These are phyloP conservation scores for Cyclotella atomus DNA, from an alignment of 108 stramenopile genomes.

Conservation along the genomic window DNA sequence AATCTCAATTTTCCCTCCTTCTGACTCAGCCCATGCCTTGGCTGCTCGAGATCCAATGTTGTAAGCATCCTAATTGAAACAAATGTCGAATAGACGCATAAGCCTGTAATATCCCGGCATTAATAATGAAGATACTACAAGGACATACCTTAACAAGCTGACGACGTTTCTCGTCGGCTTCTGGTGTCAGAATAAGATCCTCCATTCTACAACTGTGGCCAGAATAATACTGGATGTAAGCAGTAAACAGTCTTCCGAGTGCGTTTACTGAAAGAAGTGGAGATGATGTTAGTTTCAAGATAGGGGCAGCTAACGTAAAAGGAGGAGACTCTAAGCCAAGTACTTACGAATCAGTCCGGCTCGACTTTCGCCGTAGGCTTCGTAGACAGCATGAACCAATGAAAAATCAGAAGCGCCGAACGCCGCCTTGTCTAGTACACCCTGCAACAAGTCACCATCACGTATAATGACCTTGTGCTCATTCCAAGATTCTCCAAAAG, in stretches of 20 bases:
- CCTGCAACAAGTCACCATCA: conserved; percentile 91
- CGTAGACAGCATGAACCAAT: conserved; percentile 96
- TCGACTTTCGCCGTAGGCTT: conserved; percentile 93
- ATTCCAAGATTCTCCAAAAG: conserved; percentile 86
- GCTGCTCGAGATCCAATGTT: conserved; percentile 83
- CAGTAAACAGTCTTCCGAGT: conserved; percentile 95
- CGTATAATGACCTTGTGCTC: conserved; percentile 94
- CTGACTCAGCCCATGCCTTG: conserved; percentile 93
- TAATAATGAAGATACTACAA: neutral
- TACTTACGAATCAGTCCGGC: conserved; percentile 75
- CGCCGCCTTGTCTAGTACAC: conserved; percentile 97
- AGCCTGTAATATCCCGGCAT: neutral
- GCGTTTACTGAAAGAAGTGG: conserved; percentile 67
- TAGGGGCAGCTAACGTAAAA: neutral
- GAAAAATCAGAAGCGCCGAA: conserved; percentile 95
- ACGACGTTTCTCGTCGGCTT: conserved; percentile 81
- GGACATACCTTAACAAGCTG: conserved; percentile 60
- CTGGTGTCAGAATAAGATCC: conserved; percentile 90
- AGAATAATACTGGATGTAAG: conserved; percentile 91
- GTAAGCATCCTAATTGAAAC: conserved; percentile 62
- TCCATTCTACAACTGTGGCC: conserved; percentile 98
- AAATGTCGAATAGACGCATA: neutral
- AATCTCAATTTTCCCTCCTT: conserved; percentile 90
- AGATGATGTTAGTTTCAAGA: neutral
- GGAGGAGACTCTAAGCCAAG: neutral